phyloP scores from a whole-genome alignment of 306 rosid genomes.

The Vicia faba region DNA sequence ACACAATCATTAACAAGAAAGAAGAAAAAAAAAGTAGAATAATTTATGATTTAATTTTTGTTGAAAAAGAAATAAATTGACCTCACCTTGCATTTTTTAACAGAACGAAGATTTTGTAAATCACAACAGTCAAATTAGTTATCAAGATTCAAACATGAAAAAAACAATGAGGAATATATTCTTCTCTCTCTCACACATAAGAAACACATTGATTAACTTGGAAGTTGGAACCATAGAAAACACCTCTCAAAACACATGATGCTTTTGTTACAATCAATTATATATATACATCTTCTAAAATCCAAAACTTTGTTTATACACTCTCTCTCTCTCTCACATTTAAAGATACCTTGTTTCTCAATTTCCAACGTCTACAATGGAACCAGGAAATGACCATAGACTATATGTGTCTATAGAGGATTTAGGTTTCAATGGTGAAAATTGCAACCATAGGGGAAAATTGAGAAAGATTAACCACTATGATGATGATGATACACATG shows the following conservation, averaged over 20 bases:
- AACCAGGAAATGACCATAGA: slow-evolving; percentile 40
- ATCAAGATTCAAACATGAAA: slow-evolving; percentile 1
- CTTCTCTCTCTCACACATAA: slow-evolving; percentile 21
- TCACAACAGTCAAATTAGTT: not conserved
- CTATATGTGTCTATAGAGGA: slow-evolving; percentile 39
- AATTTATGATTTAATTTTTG: not conserved
- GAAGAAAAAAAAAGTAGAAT: not conserved
- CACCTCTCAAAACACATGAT: slow-evolving; percentile 39
- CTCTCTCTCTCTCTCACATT: not conserved
- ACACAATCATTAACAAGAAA: not conserved
- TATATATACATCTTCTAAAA: not conserved
- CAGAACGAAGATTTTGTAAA: not conserved
- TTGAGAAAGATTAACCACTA: slow-evolving; percentile 37
- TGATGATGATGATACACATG: slow-evolving; percentile 30
- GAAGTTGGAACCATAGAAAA: not conserved
- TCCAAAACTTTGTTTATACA: not conserved
- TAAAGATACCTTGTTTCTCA: not conserved
- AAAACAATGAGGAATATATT: slow-evolving; percentile 19
- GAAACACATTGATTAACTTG: slow-evolving; percentile 15
- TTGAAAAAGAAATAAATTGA: not conserved
- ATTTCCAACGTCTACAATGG: slow-evolving; percentile 41
- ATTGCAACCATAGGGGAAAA: slow-evolving; percentile 36
- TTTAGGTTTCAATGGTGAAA: slow-evolving; percentile 33
- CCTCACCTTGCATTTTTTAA: not conserved
- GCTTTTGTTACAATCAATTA: slow-evolving; percentile 48